These are phyloP conservation scores for Amanita thiersii DNA, from an alignment of 768 basidiomycete genomes.

Conservation along the genomic window DNA sequence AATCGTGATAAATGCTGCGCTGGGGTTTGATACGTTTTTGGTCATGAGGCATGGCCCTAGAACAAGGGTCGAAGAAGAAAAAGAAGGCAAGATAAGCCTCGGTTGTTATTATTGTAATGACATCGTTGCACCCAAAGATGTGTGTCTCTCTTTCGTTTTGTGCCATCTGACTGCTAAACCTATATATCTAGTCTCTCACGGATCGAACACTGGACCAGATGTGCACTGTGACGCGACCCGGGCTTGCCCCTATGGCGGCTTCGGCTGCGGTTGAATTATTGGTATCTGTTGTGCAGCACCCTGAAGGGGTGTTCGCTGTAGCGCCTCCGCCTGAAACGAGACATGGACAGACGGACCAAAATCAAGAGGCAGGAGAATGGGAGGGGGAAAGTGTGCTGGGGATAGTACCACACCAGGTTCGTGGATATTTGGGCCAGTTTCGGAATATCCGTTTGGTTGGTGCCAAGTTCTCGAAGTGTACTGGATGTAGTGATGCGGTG, in stretches of 20 bases:
- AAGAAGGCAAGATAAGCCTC: constrained; percentile 34
- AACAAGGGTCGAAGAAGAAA: constrained; percentile 20
- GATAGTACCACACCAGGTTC: constrained; percentile 87
- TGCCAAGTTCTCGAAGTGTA: constrained; percentile 80
- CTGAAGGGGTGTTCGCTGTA: constrained; percentile 68
- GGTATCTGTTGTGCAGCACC: constrained; percentile 84
- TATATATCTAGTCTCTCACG: constrained; percentile 38
- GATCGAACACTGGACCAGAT: constrained; percentile 97
- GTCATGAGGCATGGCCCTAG: constrained; percentile 94
- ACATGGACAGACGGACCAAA: constrained; percentile 14
- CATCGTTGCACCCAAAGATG: constrained; percentile 92
- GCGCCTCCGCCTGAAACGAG: constrained; percentile 45
- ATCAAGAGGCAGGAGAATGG: constrained; percentile 17
- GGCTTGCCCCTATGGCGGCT: constrained; percentile 86
- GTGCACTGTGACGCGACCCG: constrained; percentile 97
- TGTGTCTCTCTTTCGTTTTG: constrained; percentile 22
- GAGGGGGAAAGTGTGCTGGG: constrained; percentile 59
- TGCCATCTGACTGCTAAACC: not conserved
- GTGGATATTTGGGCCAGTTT: constrained; percentile 87
- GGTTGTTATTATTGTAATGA: constrained; percentile 99
- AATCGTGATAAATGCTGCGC: constrained; percentile 90
- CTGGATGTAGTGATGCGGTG: constrained; percentile 82
- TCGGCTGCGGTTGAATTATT: constrained; percentile 91
- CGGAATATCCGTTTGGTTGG: constrained; percentile 78
- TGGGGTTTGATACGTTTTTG: constrained; percentile 93